Percentiles rank a stretch among this genome's conserved stretches.
These are phyloP conservation scores for Setaria italica DNA, from an alignment of 202 grass and related monocot species.

Conservation along the genomic window DNA sequence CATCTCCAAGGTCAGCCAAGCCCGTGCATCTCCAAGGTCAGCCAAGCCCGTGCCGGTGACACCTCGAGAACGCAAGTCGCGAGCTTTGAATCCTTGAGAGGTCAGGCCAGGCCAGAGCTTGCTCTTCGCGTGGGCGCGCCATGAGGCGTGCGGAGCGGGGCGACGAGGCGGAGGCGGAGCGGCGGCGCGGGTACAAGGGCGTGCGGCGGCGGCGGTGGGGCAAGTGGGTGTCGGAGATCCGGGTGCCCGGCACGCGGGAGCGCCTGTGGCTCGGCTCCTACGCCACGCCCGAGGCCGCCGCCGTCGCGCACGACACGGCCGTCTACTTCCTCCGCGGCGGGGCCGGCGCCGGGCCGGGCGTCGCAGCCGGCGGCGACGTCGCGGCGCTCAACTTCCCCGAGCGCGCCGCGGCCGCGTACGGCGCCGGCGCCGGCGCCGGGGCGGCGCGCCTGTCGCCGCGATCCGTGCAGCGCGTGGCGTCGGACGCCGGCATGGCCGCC, in stretches of 20 bases:
- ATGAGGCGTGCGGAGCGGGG: constrained; percentile 27
- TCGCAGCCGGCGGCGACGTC: not conserved
- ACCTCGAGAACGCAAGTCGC: constrained; percentile 11
- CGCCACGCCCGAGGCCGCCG: constrained; percentile 72
- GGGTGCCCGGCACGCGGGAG: constrained; percentile 63
- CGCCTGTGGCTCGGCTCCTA: constrained; percentile 80
- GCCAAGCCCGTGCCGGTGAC: not conserved
- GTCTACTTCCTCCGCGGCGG: constrained; percentile 73
- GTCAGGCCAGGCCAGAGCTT: not conserved
- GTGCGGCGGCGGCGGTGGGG: constrained; percentile 73
- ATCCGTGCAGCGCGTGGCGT: constrained; percentile 79
- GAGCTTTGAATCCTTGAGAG: not conserved
- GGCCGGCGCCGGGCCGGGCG: not conserved
- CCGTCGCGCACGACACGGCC: constrained; percentile 77
- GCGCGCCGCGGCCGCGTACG: constrained; percentile 54
- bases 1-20: constrained; percentile 13
- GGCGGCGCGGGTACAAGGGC: constrained; percentile 67
- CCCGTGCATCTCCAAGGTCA: constrained; percentile 30
- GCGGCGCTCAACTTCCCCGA: constrained; percentile 75
- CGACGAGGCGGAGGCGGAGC: constrained; percentile 38
- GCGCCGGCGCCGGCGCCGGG: not conserved
- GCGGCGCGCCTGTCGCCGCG: constrained; percentile 51
- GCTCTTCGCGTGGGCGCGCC: constrained; percentile 1
- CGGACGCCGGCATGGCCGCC: constrained; percentile 76
- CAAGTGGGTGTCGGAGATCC: constrained; percentile 90